A percentile compares a stretch with the other conserved stretches of the same genome.
Evolutionary conservation across 257 asterid species (phyloP).

Genomic region (Ilex aquifolium): DNA sequence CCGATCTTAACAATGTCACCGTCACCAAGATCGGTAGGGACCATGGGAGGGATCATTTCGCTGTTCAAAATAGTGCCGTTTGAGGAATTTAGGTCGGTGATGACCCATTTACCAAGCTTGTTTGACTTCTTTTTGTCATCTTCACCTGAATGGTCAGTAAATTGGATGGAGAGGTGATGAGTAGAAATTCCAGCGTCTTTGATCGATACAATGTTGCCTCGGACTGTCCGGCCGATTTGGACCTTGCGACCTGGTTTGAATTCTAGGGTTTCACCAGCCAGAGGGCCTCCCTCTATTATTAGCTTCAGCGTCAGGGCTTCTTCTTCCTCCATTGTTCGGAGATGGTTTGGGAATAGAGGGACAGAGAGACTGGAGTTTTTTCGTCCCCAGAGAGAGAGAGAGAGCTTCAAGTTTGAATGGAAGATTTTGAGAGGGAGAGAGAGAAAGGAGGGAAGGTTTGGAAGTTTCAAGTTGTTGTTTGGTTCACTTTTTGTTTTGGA

Average conservation of each 20-base stretch:
- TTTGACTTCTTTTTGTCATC: no score
- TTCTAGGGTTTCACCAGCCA: conserved; percentile 34
- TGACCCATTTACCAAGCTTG: conserved; percentile 31
- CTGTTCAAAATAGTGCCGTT: conserved; percentile 66
- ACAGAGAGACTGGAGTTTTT: no score
- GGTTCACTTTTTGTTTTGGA: no score
- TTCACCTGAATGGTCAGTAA: neutral
- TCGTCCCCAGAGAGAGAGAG: neutral
- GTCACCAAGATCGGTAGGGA: conserved; percentile 29
- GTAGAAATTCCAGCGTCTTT: conserved; percentile 77
- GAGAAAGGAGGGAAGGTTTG: neutral
- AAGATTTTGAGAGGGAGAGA: neutral
- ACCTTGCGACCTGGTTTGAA: conserved; percentile 38
- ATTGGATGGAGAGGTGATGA: conserved; percentile 48
- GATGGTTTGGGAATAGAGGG: neutral
- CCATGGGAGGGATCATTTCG: conserved; percentile 23
- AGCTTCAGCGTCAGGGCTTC: conserved; percentile 38
- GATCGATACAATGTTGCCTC: conserved; percentile 60
- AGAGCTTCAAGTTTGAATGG: neutral
- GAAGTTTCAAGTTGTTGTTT: no score
- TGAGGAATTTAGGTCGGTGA: conserved; percentile 62
- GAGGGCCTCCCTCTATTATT: conserved; percentile 54
- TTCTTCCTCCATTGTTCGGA: conserved; percentile 11
- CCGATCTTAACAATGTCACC: conserved; percentile 58
- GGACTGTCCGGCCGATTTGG: conserved; percentile 56